Conservation (phyloP, 805 yeast genomes). For the Cyberlindnera mycetangii region DNA sequence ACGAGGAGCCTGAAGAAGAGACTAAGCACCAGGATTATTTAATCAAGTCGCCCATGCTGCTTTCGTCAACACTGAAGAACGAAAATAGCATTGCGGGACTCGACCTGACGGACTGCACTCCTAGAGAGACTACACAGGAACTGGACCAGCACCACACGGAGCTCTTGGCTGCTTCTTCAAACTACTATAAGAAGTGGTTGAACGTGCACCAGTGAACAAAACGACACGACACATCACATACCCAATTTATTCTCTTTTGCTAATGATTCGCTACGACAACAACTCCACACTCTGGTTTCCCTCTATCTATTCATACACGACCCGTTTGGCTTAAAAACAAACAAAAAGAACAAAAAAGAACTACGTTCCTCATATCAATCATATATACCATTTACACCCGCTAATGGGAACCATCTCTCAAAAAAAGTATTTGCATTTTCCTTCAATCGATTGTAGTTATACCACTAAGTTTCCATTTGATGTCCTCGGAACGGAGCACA, state of each 20-base stretch:
- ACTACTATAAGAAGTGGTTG: constrained; percentile 30
- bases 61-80: constrained; percentile 23
- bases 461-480: too few relatives aligned
- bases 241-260: too few relatives aligned
- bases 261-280: neutral
- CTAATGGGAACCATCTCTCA: too few relatives aligned
- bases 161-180: constrained; percentile 28
- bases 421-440: neutral
- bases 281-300: too few relatives aligned
- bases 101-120: constrained; percentile 22
- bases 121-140: constrained; percentile 16
- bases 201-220: constrained; percentile 17
- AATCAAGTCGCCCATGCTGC: constrained; percentile 28
- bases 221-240: neutral
- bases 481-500: too few relatives aligned
- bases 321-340: too few relatives aligned
- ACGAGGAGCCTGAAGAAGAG: constrained; percentile 19
- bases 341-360: too few relatives aligned
- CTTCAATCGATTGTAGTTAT: neutral
- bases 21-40: constrained; percentile 24
- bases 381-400: too few relatives aligned
- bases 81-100: constrained; percentile 27
- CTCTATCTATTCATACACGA: neutral
- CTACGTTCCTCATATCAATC: too few relatives aligned
- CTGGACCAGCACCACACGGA: constrained; percentile 22